Evolutionary conservation across 257 asterid genomes (phyloP).

Genomic region (Nicotiana attenuata): DNA sequence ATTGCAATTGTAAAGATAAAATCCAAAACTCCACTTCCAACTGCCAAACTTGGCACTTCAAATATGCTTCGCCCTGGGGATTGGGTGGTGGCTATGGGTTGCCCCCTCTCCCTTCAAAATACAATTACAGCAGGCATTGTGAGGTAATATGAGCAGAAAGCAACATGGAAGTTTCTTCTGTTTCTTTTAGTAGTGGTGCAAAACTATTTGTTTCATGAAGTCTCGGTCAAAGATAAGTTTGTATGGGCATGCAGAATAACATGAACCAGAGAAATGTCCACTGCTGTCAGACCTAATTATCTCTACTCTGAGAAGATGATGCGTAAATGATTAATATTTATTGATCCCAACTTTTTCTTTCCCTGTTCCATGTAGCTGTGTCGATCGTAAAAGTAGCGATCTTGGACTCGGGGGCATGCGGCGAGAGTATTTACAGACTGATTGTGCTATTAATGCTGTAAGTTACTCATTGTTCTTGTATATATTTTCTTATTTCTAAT

Average conservation of each 20-base stretch:
- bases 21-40: constrained; percentile 14
- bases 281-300: not conserved
- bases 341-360: constrained; percentile 19
- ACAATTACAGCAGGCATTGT: constrained; percentile 89
- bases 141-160: constrained; percentile 38
- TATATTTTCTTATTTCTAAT: not conserved
- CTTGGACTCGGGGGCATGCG: constrained; percentile 89
- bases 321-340: not conserved
- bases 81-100: constrained; percentile 94
- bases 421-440: constrained; percentile 86
- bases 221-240: not conserved
- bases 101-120: constrained; percentile 88
- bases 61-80: constrained; percentile 73
- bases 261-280: not conserved
- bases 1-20: constrained; percentile 33
- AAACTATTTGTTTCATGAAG: not conserved
- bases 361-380: constrained; percentile 47
- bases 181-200: not conserved
- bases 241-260: not conserved
- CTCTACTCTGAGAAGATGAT: not conserved
- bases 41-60: constrained; percentile 14
- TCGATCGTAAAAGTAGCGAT: constrained; percentile 92
- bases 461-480: not conserved
- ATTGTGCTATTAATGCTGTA: constrained; percentile 85
- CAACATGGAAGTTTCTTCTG: not conserved